Evolutionary conservation across 257 asterid species (phyloP).

Genomic region (Eustoma russellianum): DNA sequence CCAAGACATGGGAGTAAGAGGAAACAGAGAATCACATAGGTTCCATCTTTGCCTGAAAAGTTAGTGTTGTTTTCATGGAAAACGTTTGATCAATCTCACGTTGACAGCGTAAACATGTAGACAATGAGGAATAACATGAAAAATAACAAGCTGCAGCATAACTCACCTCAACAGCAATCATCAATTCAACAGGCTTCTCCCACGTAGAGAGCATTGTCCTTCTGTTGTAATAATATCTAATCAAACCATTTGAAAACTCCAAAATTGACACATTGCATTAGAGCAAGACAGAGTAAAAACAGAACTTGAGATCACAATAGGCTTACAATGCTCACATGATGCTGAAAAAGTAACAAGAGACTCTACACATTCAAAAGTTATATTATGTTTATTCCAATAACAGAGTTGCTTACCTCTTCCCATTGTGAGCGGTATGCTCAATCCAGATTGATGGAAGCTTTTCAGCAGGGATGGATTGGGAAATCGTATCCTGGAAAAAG

Average conservation of each 20-base stretch:
- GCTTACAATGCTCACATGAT: no score
- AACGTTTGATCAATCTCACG: no score
- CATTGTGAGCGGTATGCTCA: constrained; percentile 54
- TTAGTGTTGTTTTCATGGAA: no score
- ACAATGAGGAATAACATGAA: no score
- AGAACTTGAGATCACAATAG: no score
- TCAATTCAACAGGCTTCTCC: constrained; percentile 87
- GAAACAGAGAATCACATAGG: no score
- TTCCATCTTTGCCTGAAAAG: no score
- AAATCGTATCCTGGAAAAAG: constrained; percentile 40
- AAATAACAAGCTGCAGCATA: neutral
- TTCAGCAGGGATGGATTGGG: constrained; percentile 20
- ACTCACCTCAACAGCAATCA: constrained; percentile 71
- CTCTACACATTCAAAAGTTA: neutral
- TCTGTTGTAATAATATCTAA: constrained; percentile 75
- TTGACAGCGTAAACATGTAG: no score
- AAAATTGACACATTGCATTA: neutral
- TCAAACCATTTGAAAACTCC: constrained; percentile 9
- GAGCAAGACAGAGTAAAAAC: no score
- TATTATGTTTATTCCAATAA: constrained; percentile 1
- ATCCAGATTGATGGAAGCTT: constrained; percentile 49
- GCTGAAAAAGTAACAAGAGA: no score
- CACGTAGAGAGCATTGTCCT: constrained; percentile 61
- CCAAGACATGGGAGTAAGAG: no score
- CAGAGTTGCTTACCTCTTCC: constrained; percentile 51